These are phyloP conservation scores for Solanum aculeatissimum DNA, from an alignment of 305 asterid genomes.

Conservation along the genomic window DNA sequence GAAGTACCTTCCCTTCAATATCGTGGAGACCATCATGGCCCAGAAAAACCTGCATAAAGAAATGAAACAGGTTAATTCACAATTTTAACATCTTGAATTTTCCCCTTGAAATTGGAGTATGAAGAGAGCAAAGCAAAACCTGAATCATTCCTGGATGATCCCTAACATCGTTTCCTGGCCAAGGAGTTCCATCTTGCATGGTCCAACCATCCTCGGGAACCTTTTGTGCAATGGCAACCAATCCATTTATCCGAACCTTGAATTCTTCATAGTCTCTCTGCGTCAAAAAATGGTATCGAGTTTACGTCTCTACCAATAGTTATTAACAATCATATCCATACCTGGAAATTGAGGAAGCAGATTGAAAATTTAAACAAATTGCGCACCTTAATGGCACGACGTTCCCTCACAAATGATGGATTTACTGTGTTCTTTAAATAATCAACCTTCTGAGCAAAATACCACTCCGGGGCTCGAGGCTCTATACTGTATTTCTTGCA, in stretches of 20 bases:
- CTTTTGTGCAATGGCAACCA: slow-evolving; percentile 84
- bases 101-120: background rate
- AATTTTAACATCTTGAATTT: background rate
- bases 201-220: slow-evolving; percentile 99
- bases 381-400: slow-evolving; percentile 92
- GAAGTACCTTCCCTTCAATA: slow-evolving; percentile 85
- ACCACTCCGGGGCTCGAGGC: slow-evolving; percentile 98
- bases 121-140: slow-evolving; percentile 15
- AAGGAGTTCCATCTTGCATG: slow-evolving; percentile 96
- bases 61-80: background rate
- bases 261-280: slow-evolving; percentile 98
- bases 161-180: slow-evolving; percentile 95
- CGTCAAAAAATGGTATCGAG: background rate
- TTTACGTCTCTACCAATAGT: background rate
- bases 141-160: slow-evolving; percentile 99
- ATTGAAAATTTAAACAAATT: background rate
- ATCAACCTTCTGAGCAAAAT: slow-evolving; percentile 79
- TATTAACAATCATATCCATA: background rate
- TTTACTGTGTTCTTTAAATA: slow-evolving; percentile 87
- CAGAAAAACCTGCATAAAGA: slow-evolving; percentile 57
- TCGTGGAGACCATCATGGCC: slow-evolving; percentile 83
- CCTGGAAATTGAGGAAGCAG: background rate
- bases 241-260: slow-evolving; percentile 71
- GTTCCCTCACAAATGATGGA: slow-evolving; percentile 86
- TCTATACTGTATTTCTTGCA: slow-evolving; percentile 76